These are phyloP conservation scores for Blastobotrys robertii DNA, from an alignment of 805 yeast genomes.

Conservation along the genomic window DNA sequence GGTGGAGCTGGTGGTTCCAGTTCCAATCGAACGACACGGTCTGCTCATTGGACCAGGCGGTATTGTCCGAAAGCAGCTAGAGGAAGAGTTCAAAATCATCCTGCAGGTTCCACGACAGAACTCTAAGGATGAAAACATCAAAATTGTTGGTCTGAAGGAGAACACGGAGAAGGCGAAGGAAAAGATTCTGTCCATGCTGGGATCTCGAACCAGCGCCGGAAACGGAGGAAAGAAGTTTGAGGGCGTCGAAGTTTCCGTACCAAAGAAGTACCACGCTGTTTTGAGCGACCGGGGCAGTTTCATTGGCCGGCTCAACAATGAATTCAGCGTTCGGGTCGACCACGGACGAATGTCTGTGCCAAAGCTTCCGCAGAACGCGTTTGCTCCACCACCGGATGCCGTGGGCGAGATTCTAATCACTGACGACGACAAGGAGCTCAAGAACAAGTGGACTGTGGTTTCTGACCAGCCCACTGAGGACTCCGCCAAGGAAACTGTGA, in stretches of 20 bases:
- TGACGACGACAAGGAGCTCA: conserved; percentile 31
- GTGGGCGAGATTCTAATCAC: conserved; percentile 23
- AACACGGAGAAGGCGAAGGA: conserved; percentile 52
- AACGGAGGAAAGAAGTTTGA: conserved; percentile 36
- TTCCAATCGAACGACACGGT: conserved; percentile 68
- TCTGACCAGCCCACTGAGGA: conserved; percentile 11
- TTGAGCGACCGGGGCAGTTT: conserved; percentile 62
- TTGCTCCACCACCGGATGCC: conserved; percentile 35
- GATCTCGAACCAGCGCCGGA: conserved; percentile 31
- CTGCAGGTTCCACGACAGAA: conserved; percentile 56
- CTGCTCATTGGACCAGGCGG: conserved; percentile 79
- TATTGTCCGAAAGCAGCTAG: conserved; percentile 56
- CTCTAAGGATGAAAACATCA: conserved; percentile 36
- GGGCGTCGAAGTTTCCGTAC: conserved; percentile 41
- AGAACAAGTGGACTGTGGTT: conserved; percentile 39
- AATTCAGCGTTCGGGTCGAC: conserved; percentile 46
- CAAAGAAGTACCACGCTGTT: conserved; percentile 46
- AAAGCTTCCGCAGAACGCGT: conserved; percentile 33
- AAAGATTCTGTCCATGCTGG: conserved; percentile 42
- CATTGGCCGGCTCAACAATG: conserved; percentile 42
- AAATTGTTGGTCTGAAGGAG: conserved; percentile 57
- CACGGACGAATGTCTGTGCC: conserved; percentile 10
- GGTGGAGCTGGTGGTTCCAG: conserved; percentile 19
- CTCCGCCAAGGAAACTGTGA: conserved; percentile 16
- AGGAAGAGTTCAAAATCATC: conserved; percentile 54